Evolutionary conservation across 2,329 filamentous ascomycete genomes (phyloP).

Genomic region (Helotiales sp.): DNA sequence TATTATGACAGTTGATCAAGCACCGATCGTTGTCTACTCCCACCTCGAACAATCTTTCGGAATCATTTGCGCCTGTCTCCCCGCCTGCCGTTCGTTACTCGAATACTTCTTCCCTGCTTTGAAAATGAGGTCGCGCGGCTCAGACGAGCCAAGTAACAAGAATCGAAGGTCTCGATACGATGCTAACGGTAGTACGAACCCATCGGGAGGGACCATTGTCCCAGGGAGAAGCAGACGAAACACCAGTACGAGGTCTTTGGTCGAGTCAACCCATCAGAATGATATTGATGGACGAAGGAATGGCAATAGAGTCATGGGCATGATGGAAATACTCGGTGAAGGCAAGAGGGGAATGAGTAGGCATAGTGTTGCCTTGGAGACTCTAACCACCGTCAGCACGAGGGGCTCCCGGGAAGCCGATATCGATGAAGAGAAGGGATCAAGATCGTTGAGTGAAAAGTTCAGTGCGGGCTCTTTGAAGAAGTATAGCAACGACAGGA

Average conservation of each 20-base stretch:
- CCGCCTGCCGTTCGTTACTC: slow-evolving; percentile 38
- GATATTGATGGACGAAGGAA: background rate
- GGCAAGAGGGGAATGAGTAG: background rate
- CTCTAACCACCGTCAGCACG: too few relatives aligned
- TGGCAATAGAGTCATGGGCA: background rate
- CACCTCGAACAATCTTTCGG: slow-evolving; percentile 40
- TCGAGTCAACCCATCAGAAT: background rate
- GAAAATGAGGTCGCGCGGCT: slow-evolving; percentile 22
- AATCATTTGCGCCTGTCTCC: slow-evolving; percentile 43
- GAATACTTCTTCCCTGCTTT: slow-evolving; percentile 14
- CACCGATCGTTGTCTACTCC: slow-evolving; percentile 18
- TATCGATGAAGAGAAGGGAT: background rate
- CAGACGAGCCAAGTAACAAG: background rate
- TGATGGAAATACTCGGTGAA: background rate
- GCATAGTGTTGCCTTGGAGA: background rate
- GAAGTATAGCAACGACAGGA: background rate
- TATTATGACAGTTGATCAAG: slow-evolving; percentile 15
- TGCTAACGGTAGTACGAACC: background rate
- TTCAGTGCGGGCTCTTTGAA: too few relatives aligned
- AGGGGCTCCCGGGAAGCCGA: too few relatives aligned
- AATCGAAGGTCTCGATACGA: background rate
- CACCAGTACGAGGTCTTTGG: background rate
- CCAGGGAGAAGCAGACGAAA: background rate
- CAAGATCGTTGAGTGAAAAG: background rate
- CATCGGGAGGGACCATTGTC: background rate